phyloP scores from a whole-genome alignment of 768 basidiomycete species.

The Hypholoma sublateritium region DNA sequence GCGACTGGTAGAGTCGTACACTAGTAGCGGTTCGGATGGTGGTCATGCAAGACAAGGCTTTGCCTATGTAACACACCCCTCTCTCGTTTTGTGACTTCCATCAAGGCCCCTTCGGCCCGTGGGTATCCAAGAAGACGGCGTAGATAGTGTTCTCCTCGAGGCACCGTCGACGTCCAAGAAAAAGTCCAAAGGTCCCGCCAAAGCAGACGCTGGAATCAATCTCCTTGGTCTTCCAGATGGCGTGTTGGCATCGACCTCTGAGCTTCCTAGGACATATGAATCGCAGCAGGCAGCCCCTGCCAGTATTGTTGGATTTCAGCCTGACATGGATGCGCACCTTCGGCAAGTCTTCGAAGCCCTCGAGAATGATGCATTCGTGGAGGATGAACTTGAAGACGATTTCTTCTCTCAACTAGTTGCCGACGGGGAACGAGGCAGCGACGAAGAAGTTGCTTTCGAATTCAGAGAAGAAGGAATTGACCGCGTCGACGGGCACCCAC shows the following conservation, averaged over 20 bases:
- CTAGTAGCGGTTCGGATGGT: slow-evolving; percentile 25
- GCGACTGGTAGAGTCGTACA: slow-evolving; percentile 18
- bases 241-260: slow-evolving; percentile 66
- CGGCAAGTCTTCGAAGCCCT: slow-evolving; percentile 91
- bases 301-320: slow-evolving; percentile 86
- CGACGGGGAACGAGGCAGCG: slow-evolving; percentile 64
- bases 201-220: slow-evolving; percentile 32
- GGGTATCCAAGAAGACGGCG: slow-evolving; percentile 75
- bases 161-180: slow-evolving; percentile 51
- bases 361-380: slow-evolving; percentile 94
- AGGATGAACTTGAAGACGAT: slow-evolving; percentile 69
- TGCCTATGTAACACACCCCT: slow-evolving; percentile 35
- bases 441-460: slow-evolving; percentile 64
- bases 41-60: slow-evolving; percentile 29
- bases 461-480: slow-evolving; percentile 57
- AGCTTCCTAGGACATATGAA: slow-evolving; percentile 76
- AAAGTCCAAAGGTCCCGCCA: slow-evolving; percentile 28
- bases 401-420: slow-evolving; percentile 74
- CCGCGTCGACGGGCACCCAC: slow-evolving; percentile 21
- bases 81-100: slow-evolving; percentile 25
- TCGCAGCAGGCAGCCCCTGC: slow-evolving; percentile 76
- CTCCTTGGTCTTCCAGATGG: slow-evolving; percentile 66
- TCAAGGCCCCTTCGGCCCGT: slow-evolving; percentile 77
- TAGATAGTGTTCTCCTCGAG: slow-evolving; percentile 80
- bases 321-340: slow-evolving; percentile 95